Evolutionary conservation across 164 flowering plant species (phyloP).

Genomic region (Liquidambar formosana): DNA sequence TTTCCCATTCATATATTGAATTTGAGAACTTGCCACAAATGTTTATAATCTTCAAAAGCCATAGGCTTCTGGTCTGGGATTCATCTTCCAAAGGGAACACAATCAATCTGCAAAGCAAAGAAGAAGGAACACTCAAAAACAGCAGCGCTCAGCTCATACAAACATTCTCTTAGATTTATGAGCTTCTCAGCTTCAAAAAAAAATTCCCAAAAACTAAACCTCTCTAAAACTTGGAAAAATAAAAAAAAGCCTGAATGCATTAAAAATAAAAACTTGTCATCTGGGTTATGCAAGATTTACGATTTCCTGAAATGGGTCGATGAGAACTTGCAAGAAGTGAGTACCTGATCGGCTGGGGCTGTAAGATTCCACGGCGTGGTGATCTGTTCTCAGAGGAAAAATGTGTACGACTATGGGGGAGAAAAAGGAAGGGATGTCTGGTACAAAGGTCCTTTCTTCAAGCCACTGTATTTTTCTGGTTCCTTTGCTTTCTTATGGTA

Average conservation of each 20-base stretch:
- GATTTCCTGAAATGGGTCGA: conserved; percentile 18
- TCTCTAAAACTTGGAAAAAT: neutral
- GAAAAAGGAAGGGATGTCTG: neutral
- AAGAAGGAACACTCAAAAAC: neutral
- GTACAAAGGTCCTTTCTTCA: neutral
- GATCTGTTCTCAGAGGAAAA: neutral
- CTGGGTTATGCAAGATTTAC: conserved; percentile 14
- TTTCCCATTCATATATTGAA: neutral
- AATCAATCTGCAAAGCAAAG: conserved; percentile 11
- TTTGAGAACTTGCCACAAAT: neutral
- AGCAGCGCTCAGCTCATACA: neutral
- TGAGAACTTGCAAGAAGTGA: conserved; percentile 20
- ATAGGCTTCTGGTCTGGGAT: conserved; percentile 5
- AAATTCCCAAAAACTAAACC: neutral
- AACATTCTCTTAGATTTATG: neutral
- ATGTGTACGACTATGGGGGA: too few relatives aligned
- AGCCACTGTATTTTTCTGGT: neutral
- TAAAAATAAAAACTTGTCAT: conserved; percentile 1
- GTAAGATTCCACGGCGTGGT: conserved; percentile 4
- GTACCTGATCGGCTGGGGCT: conserved; percentile 23
- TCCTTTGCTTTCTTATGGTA: neutral
- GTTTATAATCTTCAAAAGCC: neutral
- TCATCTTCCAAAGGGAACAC: neutral
- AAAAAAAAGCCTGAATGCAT: neutral
- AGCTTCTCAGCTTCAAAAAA: neutral